Percentiles rank a stretch among this genome's conserved stretches.
phyloP scores from a whole-genome alignment of 306 rosid species.

The Sindora glabra region DNA sequence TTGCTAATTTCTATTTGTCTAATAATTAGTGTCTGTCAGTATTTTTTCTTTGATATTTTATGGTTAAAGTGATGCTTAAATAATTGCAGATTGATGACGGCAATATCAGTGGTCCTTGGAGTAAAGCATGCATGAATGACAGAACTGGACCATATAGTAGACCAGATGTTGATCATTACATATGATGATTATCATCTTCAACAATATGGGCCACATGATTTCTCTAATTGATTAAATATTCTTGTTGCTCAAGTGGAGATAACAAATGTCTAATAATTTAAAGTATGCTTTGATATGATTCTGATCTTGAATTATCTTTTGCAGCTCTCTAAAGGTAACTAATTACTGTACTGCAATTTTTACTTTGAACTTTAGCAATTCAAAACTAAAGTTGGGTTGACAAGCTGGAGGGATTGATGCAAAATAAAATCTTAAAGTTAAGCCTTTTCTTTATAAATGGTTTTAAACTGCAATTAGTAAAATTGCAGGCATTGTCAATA shows the following conservation, averaged over 20 bases:
- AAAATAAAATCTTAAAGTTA: too few species aligned
- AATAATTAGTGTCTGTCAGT: neutral
- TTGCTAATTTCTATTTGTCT: too few species aligned
- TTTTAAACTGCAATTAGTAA: too few species aligned
- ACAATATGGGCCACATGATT: slow-evolving; percentile 12
- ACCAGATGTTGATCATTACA: slow-evolving; percentile 20
- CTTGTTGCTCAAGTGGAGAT: slow-evolving; percentile 28
- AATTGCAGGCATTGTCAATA: too few species aligned
- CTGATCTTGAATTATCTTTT: slow-evolving; percentile 5
- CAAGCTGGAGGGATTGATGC: neutral
- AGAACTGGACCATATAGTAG: neutral
- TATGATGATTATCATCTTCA: slow-evolving; percentile 1
- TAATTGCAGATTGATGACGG: slow-evolving; percentile 2
- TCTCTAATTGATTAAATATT: slow-evolving; percentile 9
- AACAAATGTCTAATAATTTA: slow-evolving; percentile 16
- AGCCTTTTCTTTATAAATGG: too few species aligned
- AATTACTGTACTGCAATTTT: neutral
- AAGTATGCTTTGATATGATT: slow-evolving; percentile 2
- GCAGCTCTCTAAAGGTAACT: neutral
- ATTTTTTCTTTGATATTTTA: neutral
- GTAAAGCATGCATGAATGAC: slow-evolving; percentile 13
- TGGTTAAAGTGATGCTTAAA: slow-evolving; percentile 19
- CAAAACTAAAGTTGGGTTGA: neutral
- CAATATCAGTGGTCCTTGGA: slow-evolving; percentile 22
- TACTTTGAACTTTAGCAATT: too few species aligned